Evolutionary conservation across 2,329 filamentous ascomycete genomes (phyloP).

Genomic region (Pyricularia pennisetigena): DNA sequence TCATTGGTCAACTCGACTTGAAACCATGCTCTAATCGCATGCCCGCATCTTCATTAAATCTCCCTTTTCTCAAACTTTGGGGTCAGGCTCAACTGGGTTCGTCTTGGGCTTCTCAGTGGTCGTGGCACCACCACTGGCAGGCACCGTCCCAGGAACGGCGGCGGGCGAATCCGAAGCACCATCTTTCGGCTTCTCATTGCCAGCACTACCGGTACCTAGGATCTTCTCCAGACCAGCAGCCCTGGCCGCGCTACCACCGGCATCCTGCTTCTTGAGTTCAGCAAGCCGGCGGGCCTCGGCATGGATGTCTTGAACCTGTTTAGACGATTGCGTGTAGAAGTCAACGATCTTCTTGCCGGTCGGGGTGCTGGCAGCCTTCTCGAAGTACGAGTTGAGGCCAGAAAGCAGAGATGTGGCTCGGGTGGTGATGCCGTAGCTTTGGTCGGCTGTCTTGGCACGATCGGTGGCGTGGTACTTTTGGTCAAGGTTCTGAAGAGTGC

Average conservation of each 20-base stretch:
- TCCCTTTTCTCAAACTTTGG: background rate
- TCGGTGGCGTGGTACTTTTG: slow-evolving; percentile 79
- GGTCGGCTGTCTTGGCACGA: slow-evolving; percentile 73
- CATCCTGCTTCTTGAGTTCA: slow-evolving; percentile 67
- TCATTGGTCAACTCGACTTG: background rate
- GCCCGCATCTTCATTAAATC: background rate
- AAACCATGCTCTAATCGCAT: background rate
- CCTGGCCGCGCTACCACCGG: slow-evolving; percentile 49
- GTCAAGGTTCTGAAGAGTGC: slow-evolving; percentile 68
- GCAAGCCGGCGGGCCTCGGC: slow-evolving; percentile 81
- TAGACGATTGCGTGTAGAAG: slow-evolving; percentile 78
- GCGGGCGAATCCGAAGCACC: background rate
- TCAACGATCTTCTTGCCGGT: slow-evolving; percentile 79
- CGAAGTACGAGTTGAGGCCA: slow-evolving; percentile 80
- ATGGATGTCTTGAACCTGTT: slow-evolving; percentile 92
- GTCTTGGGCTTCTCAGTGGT: slow-evolving; percentile 5
- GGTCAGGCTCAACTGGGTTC: background rate
- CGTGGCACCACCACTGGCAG: background rate
- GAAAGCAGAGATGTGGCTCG: slow-evolving; percentile 56
- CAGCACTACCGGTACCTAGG: slow-evolving; percentile 30
- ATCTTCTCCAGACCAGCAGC: slow-evolving; percentile 46
- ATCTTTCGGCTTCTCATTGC: slow-evolving; percentile 7
- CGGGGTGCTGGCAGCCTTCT: slow-evolving; percentile 79
- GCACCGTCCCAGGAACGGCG: slow-evolving; percentile 2
- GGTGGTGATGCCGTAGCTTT: slow-evolving; percentile 71